These are phyloP conservation scores for Poterioochromonas sp. DNA, from an alignment of 352 stramenopile species.

Conservation along the genomic window DNA sequence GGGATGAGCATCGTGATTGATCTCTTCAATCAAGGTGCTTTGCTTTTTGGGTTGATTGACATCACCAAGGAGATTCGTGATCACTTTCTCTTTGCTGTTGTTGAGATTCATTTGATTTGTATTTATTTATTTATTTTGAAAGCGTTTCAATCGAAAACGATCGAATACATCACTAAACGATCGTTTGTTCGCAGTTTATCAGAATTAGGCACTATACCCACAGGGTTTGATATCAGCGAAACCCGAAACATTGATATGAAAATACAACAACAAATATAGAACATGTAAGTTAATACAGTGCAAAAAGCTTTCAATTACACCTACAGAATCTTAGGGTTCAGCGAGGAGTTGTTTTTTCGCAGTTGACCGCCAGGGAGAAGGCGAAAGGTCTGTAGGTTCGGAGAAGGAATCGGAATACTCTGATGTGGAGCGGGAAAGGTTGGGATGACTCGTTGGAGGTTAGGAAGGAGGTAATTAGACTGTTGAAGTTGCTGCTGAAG, in stretches of 20 bases:
- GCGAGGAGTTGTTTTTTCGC: slow-evolving; percentile 10
- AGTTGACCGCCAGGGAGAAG: slow-evolving; percentile 7
- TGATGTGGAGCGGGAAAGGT: slow-evolving; percentile 8
- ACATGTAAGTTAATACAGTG: slow-evolving; percentile 15
- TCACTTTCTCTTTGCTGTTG: too few species aligned
- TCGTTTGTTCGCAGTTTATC: too few species aligned
- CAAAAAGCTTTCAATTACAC: slow-evolving; percentile 15
- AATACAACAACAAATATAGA: slow-evolving; percentile 18
- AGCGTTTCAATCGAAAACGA: too few species aligned
- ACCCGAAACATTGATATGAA: slow-evolving; percentile 14
- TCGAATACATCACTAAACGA: too few species aligned
- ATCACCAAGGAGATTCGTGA: too few species aligned
- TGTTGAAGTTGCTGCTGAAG: slow-evolving; percentile 11
- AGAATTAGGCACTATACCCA: too few species aligned
- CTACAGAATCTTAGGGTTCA: slow-evolving; percentile 13
- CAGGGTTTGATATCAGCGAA: slow-evolving; percentile 11
- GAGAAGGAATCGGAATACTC: slow-evolving; percentile 11
- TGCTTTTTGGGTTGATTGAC: too few species aligned
- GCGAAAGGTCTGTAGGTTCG: slow-evolving; percentile 8
- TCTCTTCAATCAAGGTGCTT: too few species aligned
- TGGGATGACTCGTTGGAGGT: slow-evolving; percentile 8
- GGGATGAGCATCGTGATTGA: too few species aligned
- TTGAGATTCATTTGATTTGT: too few species aligned
- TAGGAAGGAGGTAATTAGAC: slow-evolving; percentile 13
- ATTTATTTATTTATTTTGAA: too few species aligned